These are phyloP conservation scores for Fraxinus pennsylvanica DNA, from an alignment of 257 asterid species.

Conservation along the genomic window DNA sequence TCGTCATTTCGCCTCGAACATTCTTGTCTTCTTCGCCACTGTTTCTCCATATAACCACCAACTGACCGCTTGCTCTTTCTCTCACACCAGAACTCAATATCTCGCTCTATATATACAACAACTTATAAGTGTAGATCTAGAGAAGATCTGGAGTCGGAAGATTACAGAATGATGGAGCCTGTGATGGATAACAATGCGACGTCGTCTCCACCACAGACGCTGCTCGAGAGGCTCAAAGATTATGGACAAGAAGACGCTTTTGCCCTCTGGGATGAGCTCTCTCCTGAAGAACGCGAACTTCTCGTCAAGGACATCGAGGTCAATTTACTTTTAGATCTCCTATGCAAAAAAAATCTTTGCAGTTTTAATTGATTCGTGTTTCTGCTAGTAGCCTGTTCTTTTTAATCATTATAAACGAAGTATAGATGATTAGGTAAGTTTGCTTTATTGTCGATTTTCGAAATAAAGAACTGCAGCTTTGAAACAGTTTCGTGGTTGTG, in stretches of 20 bases:
- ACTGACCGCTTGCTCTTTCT: constrained; percentile 14
- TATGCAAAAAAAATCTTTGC: not conserved
- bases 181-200: constrained; percentile 34
- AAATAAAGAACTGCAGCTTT: not conserved
- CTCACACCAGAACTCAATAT: constrained; percentile 5
- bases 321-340: not conserved
- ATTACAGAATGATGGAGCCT: constrained; percentile 47
- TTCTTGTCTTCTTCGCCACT: constrained; percentile 45
- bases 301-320: constrained; percentile 92
- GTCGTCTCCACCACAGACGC: constrained; percentile 60
- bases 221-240: constrained; percentile 96
- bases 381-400: not conserved
- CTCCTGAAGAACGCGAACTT: constrained; percentile 63
- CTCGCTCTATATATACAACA: constrained; percentile 9
- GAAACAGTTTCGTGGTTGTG: not conserved
- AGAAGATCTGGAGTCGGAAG: constrained; percentile 38
- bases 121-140: constrained; percentile 31
- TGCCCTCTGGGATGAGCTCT: constrained; percentile 85
- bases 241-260: constrained; percentile 92
- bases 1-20: constrained; percentile 29
- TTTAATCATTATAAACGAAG: not conserved
- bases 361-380: not conserved
- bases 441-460: not conserved
- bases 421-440: not conserved
- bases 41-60: constrained; percentile 47